These are phyloP conservation scores for Rosa hybrid DNA, from an alignment of 331 rosid genomes.

Conservation along the genomic window DNA sequence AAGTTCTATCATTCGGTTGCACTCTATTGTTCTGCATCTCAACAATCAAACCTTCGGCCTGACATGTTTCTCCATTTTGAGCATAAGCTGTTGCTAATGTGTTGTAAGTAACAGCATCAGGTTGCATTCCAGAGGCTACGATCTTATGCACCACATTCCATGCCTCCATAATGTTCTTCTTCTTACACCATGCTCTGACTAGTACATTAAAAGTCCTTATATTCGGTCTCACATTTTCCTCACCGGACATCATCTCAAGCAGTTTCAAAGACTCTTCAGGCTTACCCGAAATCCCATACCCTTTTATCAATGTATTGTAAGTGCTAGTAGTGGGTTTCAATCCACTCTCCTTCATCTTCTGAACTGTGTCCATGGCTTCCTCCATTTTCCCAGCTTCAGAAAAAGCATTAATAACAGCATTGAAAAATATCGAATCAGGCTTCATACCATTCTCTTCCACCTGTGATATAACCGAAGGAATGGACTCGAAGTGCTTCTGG, in stretches of 20 bases:
- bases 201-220: conserved; percentile 66
- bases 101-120: conserved; percentile 68
- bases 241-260: conserved; percentile 53
- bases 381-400: conserved; percentile 67
- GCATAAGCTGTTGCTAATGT: conserved; percentile 65
- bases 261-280: conserved; percentile 61
- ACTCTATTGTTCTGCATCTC: conserved; percentile 63
- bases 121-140: conserved; percentile 50
- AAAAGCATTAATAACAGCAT: conserved; percentile 69
- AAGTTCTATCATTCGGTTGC: conserved; percentile 59
- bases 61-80: conserved; percentile 55
- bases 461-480: conserved; percentile 47
- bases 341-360: conserved; percentile 68
- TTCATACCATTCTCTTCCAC: conserved; percentile 60
- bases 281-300: conserved; percentile 67
- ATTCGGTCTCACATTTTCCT: conserved; percentile 60
- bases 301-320: conserved; percentile 68
- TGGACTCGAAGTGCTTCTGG: conserved; percentile 55
- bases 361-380: conserved; percentile 56
- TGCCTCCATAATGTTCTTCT: conserved; percentile 46
- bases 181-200: conserved; percentile 65
- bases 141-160: conserved; percentile 62
- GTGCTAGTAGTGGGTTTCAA: conserved; percentile 51
- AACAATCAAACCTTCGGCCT: conserved; percentile 53
- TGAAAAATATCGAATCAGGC: conserved; percentile 62